phyloP scores from a whole-genome alignment of 306 rosid genomes.

The Fragaria vesca region DNA sequence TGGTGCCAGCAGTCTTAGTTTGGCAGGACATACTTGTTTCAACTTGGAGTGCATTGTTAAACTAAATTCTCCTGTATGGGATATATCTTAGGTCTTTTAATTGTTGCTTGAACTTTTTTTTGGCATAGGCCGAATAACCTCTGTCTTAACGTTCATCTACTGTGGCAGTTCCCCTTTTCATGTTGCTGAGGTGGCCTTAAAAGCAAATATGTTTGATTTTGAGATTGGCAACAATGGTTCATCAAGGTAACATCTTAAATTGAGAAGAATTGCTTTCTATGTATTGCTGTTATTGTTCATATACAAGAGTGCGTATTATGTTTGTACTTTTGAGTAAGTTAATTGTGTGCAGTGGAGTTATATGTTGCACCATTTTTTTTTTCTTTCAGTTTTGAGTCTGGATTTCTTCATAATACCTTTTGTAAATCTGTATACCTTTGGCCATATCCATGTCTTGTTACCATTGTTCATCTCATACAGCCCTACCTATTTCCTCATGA shows the following conservation, averaged over 20 bases:
- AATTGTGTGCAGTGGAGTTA: conserved; percentile 9
- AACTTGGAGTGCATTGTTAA: not conserved
- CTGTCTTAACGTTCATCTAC: not conserved
- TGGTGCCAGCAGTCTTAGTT: conserved; percentile 4
- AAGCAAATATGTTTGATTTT: conserved; percentile 68
- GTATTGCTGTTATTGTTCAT: not conserved
- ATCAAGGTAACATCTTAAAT: conserved; percentile 53
- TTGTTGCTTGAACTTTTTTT: not conserved
- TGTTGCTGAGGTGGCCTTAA: conserved; percentile 60
- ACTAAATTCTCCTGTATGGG: not conserved
- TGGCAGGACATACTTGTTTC: not conserved
- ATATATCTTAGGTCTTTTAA: not conserved
- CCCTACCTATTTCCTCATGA: not conserved
- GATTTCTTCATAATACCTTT: not conserved
- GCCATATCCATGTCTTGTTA: conserved; percentile 4
- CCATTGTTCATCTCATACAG: too few species aligned
- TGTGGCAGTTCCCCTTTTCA: conserved; percentile 67
- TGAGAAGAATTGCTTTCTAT: not conserved
- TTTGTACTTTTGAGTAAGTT: not conserved
- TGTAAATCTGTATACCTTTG: not conserved
- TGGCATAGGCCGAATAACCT: not conserved
- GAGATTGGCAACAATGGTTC: conserved; percentile 39
- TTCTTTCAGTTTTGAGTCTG: not conserved
- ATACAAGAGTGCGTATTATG: not conserved
- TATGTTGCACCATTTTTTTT: not conserved